Percentiles rank a stretch among this genome's conserved stretches.
phyloP scores from a whole-genome alignment of 2,329 filamentous ascomycete species.

The Xylaria digitata region DNA sequence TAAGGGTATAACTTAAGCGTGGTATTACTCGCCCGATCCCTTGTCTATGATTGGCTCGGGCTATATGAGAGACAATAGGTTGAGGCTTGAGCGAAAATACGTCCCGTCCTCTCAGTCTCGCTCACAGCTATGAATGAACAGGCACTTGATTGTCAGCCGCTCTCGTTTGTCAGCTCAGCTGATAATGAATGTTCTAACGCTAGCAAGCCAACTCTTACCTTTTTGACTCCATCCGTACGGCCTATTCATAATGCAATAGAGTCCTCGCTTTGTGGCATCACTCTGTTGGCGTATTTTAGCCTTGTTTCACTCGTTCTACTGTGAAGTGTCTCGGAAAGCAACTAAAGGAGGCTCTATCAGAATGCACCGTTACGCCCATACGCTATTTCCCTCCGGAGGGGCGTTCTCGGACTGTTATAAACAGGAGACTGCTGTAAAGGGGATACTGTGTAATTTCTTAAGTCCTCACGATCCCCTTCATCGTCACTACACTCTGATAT shows the following conservation, averaged over 20 bases:
- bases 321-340: background rate
- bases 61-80: too few relatives aligned
- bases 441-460: constrained; percentile 39
- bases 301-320: background rate
- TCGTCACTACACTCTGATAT: constrained; percentile 43
- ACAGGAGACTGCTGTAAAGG: constrained; percentile 17
- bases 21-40: too few relatives aligned
- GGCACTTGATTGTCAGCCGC: too few relatives aligned
- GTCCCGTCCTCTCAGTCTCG: too few relatives aligned
- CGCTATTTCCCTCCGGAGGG: constrained; percentile 11
- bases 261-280: too few relatives aligned
- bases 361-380: constrained; percentile 25
- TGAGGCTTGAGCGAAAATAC: too few relatives aligned
- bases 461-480: constrained; percentile 4
- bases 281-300: too few relatives aligned
- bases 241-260: background rate
- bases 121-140: too few relatives aligned
- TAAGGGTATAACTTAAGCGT: too few relatives aligned
- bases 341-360: background rate
- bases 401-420: background rate
- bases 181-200: background rate
- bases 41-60: too few relatives aligned
- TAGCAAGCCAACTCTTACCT: constrained; percentile 5
- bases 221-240: background rate
- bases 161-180: too few relatives aligned